These are phyloP conservation scores for Leccinum fibrillosum DNA, from an alignment of 768 basidiomycete genomes.

Conservation along the genomic window DNA sequence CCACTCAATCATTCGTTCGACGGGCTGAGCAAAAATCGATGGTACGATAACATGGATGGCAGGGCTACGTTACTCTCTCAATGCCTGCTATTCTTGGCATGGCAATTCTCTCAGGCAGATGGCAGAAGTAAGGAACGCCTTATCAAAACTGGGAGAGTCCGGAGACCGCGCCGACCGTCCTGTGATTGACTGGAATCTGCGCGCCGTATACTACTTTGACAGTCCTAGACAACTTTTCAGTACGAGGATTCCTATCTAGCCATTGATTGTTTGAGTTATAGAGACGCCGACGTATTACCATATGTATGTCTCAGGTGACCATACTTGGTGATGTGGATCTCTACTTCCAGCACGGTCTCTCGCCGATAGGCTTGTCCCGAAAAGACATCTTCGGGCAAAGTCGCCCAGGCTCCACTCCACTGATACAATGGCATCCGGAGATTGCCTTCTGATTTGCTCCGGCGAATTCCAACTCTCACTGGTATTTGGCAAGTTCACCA, in stretches of 20 bases:
- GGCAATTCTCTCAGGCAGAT: background rate
- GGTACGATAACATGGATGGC: background rate
- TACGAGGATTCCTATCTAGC: background rate
- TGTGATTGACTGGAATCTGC: no score
- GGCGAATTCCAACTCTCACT: constrained; percentile 21
- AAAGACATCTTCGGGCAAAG: constrained; percentile 21
- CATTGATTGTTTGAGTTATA: background rate
- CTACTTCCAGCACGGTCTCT: background rate
- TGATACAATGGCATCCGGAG: constrained; percentile 9
- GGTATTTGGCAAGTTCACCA: constrained; percentile 4
- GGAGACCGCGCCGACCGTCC: no score
- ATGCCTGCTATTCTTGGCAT: background rate
- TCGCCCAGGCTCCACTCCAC: constrained; percentile 5
- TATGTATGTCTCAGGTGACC: no score
- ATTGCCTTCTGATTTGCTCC: background rate
- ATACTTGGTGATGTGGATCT: background rate
- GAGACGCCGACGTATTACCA: background rate
- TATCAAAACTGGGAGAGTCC: no score
- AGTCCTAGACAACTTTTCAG: background rate
- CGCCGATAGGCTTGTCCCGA: constrained; percentile 11
- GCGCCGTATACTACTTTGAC: background rate
- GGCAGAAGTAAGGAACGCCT: no score
- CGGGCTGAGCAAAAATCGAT: background rate
- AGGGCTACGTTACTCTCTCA: no score
- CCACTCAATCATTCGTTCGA: background rate